Percentiles rank a stretch among this genome's conserved stretches.
phyloP scores from a whole-genome alignment of 2,329 filamentous ascomycete genomes.

The Lecanosticta acicola region DNA sequence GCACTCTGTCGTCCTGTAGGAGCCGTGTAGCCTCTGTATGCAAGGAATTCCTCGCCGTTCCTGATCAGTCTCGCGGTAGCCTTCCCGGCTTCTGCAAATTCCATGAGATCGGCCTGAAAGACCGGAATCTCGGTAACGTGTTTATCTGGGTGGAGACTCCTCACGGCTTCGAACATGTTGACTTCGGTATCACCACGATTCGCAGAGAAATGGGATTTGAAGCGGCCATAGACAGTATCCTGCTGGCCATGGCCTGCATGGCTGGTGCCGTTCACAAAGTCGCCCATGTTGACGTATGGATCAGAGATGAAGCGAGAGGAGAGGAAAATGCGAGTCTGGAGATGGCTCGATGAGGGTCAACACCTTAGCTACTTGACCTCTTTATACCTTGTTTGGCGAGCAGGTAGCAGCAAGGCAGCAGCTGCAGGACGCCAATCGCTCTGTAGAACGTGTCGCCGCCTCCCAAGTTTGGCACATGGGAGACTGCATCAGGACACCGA shows the following conservation, averaged over 20 bases:
- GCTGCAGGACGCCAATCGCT: background rate
- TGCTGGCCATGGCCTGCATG: slow-evolving; percentile 2
- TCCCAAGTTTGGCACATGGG: too few relatives aligned
- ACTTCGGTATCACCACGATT: slow-evolving; percentile 9
- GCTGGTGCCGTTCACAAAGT: background rate
- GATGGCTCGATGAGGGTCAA: background rate
- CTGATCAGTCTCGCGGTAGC: slow-evolving; percentile 35
- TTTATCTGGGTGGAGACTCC: slow-evolving; percentile 7
- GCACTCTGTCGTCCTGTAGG: slow-evolving; percentile 34
- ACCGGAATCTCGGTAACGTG: slow-evolving; percentile 11
- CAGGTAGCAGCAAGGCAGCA: background rate
- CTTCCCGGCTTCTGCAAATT: slow-evolving; percentile 38
- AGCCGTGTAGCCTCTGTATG: slow-evolving; percentile 32
- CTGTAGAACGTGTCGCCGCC: background rate
- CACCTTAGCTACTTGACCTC: background rate
- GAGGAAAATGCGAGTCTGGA: background rate
- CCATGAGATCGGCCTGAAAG: slow-evolving; percentile 29
- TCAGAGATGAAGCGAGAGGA: background rate
- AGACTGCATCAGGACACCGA: background rate
- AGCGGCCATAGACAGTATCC: slow-evolving; percentile 7
- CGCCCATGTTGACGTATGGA: background rate
- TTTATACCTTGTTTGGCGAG: background rate
- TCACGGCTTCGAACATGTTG: slow-evolving; percentile 10
- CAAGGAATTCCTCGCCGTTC: slow-evolving; percentile 32
- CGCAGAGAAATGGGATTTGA: slow-evolving; percentile 7